Conservation (phyloP, 129 eudicot species). For the Sambucus nigra region DNA sequence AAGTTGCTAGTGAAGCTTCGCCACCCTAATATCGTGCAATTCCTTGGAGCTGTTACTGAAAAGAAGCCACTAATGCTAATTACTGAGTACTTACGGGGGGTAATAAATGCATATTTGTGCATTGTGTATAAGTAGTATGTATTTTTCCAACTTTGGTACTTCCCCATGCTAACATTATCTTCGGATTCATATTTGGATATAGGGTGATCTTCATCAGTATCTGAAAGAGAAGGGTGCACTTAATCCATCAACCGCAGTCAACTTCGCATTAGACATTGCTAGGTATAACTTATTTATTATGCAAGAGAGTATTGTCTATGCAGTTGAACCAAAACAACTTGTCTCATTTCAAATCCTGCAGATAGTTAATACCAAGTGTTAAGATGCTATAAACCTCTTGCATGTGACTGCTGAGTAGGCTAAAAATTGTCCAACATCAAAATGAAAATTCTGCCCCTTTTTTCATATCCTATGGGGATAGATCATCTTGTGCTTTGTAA, state of each 20-base stretch:
- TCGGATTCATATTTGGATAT: constrained; percentile 10
- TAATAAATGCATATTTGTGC: constrained; percentile 14
- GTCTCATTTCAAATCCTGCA: no score
- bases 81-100: constrained; percentile 95
- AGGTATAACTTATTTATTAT: constrained; percentile 38
- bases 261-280: constrained; percentile 92
- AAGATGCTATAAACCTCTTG: not conserved
- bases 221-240: constrained; percentile 89
- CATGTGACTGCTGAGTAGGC: no score
- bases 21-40: constrained; percentile 97
- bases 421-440: no score
- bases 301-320: no score
- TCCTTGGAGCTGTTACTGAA: constrained; percentile 98
- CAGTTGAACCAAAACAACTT: no score
- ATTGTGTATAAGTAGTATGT: not conserved
- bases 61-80: constrained; percentile 91
- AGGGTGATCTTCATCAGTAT: constrained; percentile 97
- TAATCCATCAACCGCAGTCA: constrained; percentile 72
- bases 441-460: no score
- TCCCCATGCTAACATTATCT: not conserved
- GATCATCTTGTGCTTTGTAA: no score
- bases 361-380: not conserved
- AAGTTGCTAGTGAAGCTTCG: constrained; percentile 98
- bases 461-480: no score
- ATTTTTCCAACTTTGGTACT: not conserved